Evolutionary conservation across 768 basidiomycete genomes (phyloP).

Genomic region (Suillus lakei): DNA sequence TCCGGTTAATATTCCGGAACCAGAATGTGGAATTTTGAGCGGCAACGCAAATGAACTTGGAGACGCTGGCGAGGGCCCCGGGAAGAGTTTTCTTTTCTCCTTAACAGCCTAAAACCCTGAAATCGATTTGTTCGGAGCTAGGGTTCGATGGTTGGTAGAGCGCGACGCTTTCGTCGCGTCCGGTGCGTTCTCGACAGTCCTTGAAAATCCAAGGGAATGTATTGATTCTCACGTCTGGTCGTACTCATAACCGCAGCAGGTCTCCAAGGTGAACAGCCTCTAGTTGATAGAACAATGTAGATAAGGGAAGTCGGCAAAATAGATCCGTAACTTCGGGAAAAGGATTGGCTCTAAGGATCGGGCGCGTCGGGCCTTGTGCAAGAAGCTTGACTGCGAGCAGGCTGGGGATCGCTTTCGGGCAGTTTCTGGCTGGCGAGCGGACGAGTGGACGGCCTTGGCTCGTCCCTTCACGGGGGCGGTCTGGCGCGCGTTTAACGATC

Average conservation of each 20-base stretch:
- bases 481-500: slow-evolving; percentile 67
- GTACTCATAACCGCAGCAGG: slow-evolving; percentile 82
- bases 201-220: slow-evolving; percentile 81
- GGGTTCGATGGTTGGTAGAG: slow-evolving; percentile 76
- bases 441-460: slow-evolving; percentile 53
- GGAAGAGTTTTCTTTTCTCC: slow-evolving; percentile 83
- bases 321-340: slow-evolving; percentile 82
- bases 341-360: slow-evolving; percentile 82
- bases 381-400: slow-evolving; percentile 28
- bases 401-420: slow-evolving; percentile 72
- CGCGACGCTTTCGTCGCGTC: slow-evolving; percentile 72
- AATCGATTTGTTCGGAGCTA: slow-evolving; percentile 78
- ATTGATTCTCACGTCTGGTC: slow-evolving; percentile 72
- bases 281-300: slow-evolving; percentile 81
- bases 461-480: slow-evolving; percentile 51
- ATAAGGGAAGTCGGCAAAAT: slow-evolving; percentile 84
- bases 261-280: slow-evolving; percentile 84
- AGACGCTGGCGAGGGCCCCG: slow-evolving; percentile 68
- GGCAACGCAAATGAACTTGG: slow-evolving; percentile 73
- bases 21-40: slow-evolving; percentile 70
- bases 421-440: slow-evolving; percentile 46
- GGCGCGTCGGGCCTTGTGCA: slow-evolving; percentile 76
- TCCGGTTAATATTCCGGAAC: slow-evolving; percentile 81
- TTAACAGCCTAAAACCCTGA: slow-evolving; percentile 75
- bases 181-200: slow-evolving; percentile 76